A percentile compares a stretch with the other conserved stretches of the same genome.
Evolutionary conservation across 1,139 yeast species (phyloP).

Genomic region (Williopsis jadinii): DNA sequence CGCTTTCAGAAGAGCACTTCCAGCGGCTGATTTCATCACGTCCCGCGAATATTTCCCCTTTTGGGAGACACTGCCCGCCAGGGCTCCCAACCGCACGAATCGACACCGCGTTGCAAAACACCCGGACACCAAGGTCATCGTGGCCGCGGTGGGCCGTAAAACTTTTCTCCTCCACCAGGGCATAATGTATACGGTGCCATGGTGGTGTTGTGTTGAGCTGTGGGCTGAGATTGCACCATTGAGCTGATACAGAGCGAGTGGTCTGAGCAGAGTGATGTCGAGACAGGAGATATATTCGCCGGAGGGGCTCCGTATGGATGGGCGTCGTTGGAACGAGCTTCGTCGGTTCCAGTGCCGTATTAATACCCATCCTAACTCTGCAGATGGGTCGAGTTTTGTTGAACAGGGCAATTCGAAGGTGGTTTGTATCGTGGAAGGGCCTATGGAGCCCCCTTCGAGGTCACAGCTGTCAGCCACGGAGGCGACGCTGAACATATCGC

Average conservation of each 20-base stretch:
- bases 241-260: too few species aligned
- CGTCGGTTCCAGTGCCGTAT: slow-evolving; percentile 74
- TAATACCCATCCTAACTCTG: slow-evolving; percentile 80
- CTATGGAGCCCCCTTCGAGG: slow-evolving; percentile 67
- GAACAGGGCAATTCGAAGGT: slow-evolving; percentile 93
- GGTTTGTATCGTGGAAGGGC: slow-evolving; percentile 82
- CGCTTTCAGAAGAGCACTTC: not conserved
- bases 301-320: slow-evolving; percentile 88
- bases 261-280: slow-evolving; percentile 30
- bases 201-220: too few species aligned
- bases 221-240: too few species aligned
- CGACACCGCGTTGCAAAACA: not conserved
- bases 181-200: too few species aligned
- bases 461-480: slow-evolving; percentile 35
- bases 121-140: not conserved
- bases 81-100: too few species aligned
- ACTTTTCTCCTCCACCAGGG: too few species aligned
- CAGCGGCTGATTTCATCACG: too few species aligned
- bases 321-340: slow-evolving; percentile 91
- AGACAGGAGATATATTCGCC: slow-evolving; percentile 83
- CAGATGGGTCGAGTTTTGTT: slow-evolving; percentile 89
- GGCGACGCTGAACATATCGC: slow-evolving; percentile 57
- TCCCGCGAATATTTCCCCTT: too few species aligned
- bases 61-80: too few species aligned
- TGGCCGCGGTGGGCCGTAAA: too few species aligned